A percentile compares a stretch with the other conserved stretches of the same genome.
Evolutionary conservation across 2,329 filamentous ascomycete species (phyloP).

Genomic region (Alternaria brassicae): DNA sequence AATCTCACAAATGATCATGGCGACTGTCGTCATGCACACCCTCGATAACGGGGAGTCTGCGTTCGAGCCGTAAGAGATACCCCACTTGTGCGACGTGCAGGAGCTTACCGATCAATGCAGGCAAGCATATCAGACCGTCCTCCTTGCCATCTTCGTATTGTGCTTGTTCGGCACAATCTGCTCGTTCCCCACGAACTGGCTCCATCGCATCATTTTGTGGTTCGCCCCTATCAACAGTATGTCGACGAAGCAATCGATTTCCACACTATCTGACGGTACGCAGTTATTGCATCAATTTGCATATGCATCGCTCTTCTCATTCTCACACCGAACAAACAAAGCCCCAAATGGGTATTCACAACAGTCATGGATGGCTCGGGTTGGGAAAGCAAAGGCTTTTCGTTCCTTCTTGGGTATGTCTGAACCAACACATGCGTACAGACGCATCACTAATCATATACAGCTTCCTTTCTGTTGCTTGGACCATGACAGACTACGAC

Average conservation of each 20-base stretch:
- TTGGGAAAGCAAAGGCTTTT: conserved; percentile 67
- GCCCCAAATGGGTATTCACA: conserved; percentile 66
- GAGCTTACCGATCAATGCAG: conserved; percentile 46
- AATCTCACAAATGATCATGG: conserved; percentile 69
- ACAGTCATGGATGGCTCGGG: conserved; percentile 68
- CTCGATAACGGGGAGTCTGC: conserved; percentile 59
- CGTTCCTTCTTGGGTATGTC: conserved; percentile 65
- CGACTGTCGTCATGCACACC: conserved; percentile 68
- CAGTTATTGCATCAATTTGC: conserved; percentile 64
- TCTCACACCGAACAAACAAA: conserved; percentile 66
- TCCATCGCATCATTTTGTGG: conserved; percentile 68
- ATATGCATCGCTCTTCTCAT: conserved; percentile 67
- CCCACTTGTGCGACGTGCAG: background rate
- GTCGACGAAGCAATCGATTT: background rate
- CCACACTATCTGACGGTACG: conserved; percentile 12
- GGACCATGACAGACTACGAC: conserved; percentile 75
- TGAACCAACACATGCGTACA: background rate
- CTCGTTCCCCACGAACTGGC: conserved; percentile 65
- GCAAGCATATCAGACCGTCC: conserved; percentile 64
- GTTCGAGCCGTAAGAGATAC: conserved; percentile 62
- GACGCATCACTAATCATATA: conserved; percentile 11
- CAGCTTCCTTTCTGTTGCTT: conserved; percentile 63
- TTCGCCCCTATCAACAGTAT: conserved; percentile 71
- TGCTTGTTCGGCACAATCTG: conserved; percentile 66
- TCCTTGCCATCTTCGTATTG: conserved; percentile 64